A percentile compares a stretch with the other conserved stretches of the same genome.
phyloP scores from a whole-genome alignment of 441 rosid genomes.

The Euphorbia celastroides region DNA sequence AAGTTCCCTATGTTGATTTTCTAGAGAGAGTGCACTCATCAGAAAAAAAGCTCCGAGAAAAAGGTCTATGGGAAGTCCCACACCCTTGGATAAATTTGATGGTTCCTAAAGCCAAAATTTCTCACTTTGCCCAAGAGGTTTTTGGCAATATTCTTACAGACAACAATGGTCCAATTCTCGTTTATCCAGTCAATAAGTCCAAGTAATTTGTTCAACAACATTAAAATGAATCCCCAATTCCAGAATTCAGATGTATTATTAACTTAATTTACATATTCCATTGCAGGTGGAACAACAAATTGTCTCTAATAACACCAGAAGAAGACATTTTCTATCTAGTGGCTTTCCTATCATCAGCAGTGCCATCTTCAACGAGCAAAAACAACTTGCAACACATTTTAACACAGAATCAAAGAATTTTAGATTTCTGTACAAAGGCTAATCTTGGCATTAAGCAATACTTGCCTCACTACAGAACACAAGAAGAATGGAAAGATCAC shows the following conservation, averaged over 20 bases:
- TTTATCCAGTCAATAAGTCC: constrained; percentile 87
- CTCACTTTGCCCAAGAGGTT: constrained; percentile 60
- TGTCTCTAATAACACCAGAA: constrained; percentile 74
- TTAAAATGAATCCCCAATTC: no score
- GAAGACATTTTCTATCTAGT: constrained; percentile 88
- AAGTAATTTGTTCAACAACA: no score
- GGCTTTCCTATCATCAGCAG: constrained; percentile 88
- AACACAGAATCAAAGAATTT: constrained; percentile 57
- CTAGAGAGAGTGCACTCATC: constrained; percentile 87
- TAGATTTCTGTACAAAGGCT: constrained; percentile 55
- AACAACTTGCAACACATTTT: constrained; percentile 68
- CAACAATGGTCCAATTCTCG: constrained; percentile 90
- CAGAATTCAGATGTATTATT: no score
- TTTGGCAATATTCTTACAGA: constrained; percentile 76
- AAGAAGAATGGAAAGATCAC: constrained; percentile 79
- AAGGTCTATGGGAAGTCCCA: constrained; percentile 96
- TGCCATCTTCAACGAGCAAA: constrained; percentile 62
- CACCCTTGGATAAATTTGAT: constrained; percentile 98
- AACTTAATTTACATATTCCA: no score
- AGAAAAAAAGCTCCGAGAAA: constrained; percentile 67
- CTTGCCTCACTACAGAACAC: constrained; percentile 75
- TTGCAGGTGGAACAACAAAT: constrained; percentile 92
- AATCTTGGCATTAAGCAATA: constrained; percentile 76
- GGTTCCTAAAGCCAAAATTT: constrained; percentile 66
- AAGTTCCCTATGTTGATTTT: constrained; percentile 72